Percentiles rank a stretch among this genome's conserved stretches.
Evolutionary conservation across 257 asterid species (phyloP).

Genomic region (Ilex aquifolium): DNA sequence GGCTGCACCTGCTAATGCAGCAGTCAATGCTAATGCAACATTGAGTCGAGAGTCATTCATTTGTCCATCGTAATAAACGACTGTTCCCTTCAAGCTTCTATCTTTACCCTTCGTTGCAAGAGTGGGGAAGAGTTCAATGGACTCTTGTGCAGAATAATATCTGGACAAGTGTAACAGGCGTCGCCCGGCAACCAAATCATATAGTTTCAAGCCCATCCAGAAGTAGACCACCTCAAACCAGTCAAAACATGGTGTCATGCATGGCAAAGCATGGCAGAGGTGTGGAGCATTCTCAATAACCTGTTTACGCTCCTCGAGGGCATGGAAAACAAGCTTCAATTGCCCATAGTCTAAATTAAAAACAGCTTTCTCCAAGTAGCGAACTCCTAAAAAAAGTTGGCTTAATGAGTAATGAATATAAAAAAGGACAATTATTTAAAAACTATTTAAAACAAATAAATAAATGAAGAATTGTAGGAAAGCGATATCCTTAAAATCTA

Average conservation of each 20-base stretch:
- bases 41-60: slow-evolving; percentile 95
- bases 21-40: slow-evolving; percentile 87
- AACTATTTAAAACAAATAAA: neutral
- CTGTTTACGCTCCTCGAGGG: slow-evolving; percentile 92
- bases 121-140: slow-evolving; percentile 87
- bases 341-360: slow-evolving; percentile 94
- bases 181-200: slow-evolving; percentile 88
- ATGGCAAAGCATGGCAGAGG: slow-evolving; percentile 89
- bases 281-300: slow-evolving; percentile 92
- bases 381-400: slow-evolving; percentile 63
- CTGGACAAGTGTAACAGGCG: slow-evolving; percentile 83
- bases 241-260: slow-evolving; percentile 98
- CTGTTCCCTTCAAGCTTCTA: slow-evolving; percentile 87
- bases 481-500: neutral
- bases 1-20: slow-evolving; percentile 91
- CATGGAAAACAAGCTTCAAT: slow-evolving; percentile 88
- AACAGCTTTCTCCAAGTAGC: slow-evolving; percentile 96
- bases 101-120: slow-evolving; percentile 69
- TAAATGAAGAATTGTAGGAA: neutral
- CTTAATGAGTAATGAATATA: neutral
- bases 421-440: neutral
- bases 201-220: slow-evolving; percentile 96
- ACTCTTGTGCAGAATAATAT: slow-evolving; percentile 86
- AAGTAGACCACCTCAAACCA: slow-evolving; percentile 91
- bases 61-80: slow-evolving; percentile 97